Evolutionary conservation across 768 basidiomycete genomes (phyloP).

Genomic region (Omphalotus guepiniiformis): DNA sequence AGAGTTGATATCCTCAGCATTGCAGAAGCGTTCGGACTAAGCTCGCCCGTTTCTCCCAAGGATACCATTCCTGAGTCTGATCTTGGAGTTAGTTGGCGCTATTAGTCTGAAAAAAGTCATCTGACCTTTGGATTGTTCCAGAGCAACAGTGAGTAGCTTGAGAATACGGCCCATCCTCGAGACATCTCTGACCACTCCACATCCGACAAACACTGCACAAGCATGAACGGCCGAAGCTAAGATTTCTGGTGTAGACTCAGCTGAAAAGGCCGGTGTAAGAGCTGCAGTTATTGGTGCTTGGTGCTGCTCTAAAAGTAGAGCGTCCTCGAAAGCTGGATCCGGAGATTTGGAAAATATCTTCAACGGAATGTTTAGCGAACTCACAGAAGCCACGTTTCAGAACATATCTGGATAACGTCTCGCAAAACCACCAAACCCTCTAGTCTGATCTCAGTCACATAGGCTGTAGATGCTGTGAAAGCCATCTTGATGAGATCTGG

Average conservation of each 20-base stretch:
- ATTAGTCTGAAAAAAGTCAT: neutral
- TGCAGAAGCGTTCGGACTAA: constrained; percentile 91
- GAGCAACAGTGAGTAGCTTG: constrained; percentile 78
- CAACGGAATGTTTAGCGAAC: neutral
- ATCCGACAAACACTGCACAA: constrained; percentile 93
- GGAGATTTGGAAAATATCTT: constrained; percentile 84
- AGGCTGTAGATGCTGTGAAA: constrained; percentile 94
- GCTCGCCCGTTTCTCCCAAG: constrained; percentile 79
- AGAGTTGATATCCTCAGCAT: constrained; percentile 92
- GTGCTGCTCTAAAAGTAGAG: constrained; percentile 90
- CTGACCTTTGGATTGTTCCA: constrained; percentile 87
- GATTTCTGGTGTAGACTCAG: constrained; percentile 95
- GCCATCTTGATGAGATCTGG: constrained; percentile 97
- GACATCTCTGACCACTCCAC: constrained; percentile 90
- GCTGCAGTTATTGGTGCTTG: constrained; percentile 98
- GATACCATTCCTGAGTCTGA: constrained; percentile 80
- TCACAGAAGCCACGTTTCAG: neutral
- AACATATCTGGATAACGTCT: constrained; percentile 83
- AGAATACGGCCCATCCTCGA: constrained; percentile 90
- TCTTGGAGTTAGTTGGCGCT: constrained; percentile 3
- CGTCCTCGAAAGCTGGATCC: constrained; percentile 91
- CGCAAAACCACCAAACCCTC: constrained; percentile 86
- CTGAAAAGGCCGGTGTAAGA: constrained; percentile 91
- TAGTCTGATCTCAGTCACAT: constrained; percentile 91
- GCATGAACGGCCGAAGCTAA: constrained; percentile 88